Percentiles rank a stretch among this genome's conserved stretches.
These are phyloP conservation scores for Microcyclosporella mali DNA, from an alignment of 2,329 filamentous ascomycete genomes.

Conservation along the genomic window DNA sequence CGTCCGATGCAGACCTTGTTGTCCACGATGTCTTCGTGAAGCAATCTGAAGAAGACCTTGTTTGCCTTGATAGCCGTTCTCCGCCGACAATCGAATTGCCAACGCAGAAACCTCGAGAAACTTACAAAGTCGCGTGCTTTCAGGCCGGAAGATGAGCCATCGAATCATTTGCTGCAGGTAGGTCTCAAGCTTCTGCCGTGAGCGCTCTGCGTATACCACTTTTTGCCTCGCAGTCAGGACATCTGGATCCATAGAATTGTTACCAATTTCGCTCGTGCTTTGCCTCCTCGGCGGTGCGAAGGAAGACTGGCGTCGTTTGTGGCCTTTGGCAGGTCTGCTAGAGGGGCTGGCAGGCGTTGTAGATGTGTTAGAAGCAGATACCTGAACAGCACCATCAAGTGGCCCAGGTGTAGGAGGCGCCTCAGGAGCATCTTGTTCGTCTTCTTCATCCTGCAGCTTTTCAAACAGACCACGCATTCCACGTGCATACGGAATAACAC, in stretches of 20 bases:
- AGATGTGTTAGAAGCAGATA: conserved; percentile 31
- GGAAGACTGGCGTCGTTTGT: conserved; percentile 48
- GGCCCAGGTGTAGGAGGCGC: conserved; percentile 2
- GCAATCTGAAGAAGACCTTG: conserved; percentile 92
- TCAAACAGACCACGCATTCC: conserved; percentile 52
- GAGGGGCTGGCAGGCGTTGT: conserved; percentile 15
- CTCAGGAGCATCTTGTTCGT: conserved; percentile 51
- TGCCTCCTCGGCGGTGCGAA: conserved; percentile 54
- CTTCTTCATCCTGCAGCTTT: conserved; percentile 71
- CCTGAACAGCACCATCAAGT: conserved; percentile 3
- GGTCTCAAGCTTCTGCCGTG: conserved; percentile 77
- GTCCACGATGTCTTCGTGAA: conserved; percentile 59
- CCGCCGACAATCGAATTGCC: conserved; percentile 85
- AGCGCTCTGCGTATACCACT: conserved; percentile 67
- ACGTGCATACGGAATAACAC: conserved; percentile 82
- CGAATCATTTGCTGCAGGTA: conserved; percentile 92
- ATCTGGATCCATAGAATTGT: conserved; percentile 33
- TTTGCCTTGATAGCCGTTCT: conserved; percentile 96
- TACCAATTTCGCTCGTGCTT: conserved; percentile 40
- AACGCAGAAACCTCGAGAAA: conserved; percentile 93
- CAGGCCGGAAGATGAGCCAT: conserved; percentile 92
- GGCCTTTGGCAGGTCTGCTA: conserved; percentile 36
- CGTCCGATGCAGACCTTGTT: conserved; percentile 24
- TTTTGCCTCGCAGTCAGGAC: conserved; percentile 23
- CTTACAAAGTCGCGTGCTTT: conserved; percentile 91